Base-by-base conservation (phyloP, 2,329 filamentous ascomycete species). In the Alternaria panax region DNA sequence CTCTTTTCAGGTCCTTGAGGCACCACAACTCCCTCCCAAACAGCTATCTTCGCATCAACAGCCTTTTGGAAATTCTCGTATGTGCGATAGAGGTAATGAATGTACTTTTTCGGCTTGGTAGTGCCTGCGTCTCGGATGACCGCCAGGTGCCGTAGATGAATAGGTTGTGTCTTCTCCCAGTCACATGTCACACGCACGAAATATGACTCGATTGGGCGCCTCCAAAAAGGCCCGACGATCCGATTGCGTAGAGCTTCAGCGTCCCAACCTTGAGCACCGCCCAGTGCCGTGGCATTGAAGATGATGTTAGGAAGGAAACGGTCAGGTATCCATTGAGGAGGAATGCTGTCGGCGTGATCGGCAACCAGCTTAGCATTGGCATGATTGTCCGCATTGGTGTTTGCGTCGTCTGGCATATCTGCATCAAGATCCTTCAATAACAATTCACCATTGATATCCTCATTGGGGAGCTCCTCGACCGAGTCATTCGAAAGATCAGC, bases 131-230 rank as follows among this genome's bases (percentile, higher is more conserved):
- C 86, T 60, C 85, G 79, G 32, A 88, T 80, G 28, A 89, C 77
- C 11, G 83, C 80, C 16, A 87, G 74, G 67, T 88, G 85, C 18
- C 84, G 82, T 22, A 88, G 77, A 69, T 87, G 82, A 4, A 78
- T 74, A 24, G 87, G 86, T 65, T 89, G 87, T n/a, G 84, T 84
- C 16, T 83, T 67, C 54, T 86, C 82, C 83, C 86, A 88, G 54
- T 81, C 78, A 56, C 87, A 82, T 2, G 84, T 84, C 36, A 89
- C 65, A 25, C 85, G 82, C 48, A 74, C 75, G 22, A 88, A 69
- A 20, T 82, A 75, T 28, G 82, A 80, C 66, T 89, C 87, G 28
- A 87, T 68, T 0, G 86, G 84, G 50, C 85, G 79, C 53, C 80
- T 81, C 74, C 83, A 87, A 65, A 85, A 83, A 9, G 75, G 73